Conservation (phyloP, 371 early-diverging fungal genomes). For the Apophysomyces elegans region DNA sequence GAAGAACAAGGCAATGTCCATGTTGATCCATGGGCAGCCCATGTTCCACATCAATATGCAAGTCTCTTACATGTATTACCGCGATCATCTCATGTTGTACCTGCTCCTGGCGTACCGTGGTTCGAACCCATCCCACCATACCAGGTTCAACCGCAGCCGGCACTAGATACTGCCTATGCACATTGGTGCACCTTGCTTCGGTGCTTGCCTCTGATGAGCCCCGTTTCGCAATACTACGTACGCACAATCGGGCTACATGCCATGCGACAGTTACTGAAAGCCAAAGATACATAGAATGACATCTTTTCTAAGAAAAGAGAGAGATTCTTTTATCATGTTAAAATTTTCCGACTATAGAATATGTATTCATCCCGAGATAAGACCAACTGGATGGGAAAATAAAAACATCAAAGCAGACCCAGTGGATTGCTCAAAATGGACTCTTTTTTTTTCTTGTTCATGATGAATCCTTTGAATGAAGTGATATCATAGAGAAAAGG, state of each 20-base stretch:
- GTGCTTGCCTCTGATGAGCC: constrained; percentile 38
- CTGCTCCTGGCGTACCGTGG: constrained; percentile 35
- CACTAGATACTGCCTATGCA: constrained; percentile 24
- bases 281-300: neutral
- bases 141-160: constrained; percentile 6
- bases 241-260: constrained; percentile 39
- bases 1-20: neutral
- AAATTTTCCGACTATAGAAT: neutral
- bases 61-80: constrained; percentile 28
- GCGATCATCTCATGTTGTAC: constrained; percentile 19
- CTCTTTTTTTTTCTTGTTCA: constrained; percentile 14
- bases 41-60: constrained; percentile 1
- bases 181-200: constrained; percentile 49
- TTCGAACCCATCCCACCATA: constrained; percentile 30
- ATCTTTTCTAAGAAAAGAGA: neutral
- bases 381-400: too few relatives aligned
- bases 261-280: constrained; percentile 37
- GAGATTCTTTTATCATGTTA: neutral
- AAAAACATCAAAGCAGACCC: too few relatives aligned
- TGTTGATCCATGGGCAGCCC: constrained; percentile 3
- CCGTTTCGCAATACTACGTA: constrained; percentile 32
- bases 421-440: neutral
- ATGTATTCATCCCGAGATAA: too few relatives aligned
- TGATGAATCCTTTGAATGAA: neutral
- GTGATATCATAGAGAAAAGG: neutral